Percentiles rank a stretch among this genome's conserved stretches.
These are phyloP conservation scores for Arabis hirsuta DNA, from an alignment of 345 rosid species.

Conservation along the genomic window DNA sequence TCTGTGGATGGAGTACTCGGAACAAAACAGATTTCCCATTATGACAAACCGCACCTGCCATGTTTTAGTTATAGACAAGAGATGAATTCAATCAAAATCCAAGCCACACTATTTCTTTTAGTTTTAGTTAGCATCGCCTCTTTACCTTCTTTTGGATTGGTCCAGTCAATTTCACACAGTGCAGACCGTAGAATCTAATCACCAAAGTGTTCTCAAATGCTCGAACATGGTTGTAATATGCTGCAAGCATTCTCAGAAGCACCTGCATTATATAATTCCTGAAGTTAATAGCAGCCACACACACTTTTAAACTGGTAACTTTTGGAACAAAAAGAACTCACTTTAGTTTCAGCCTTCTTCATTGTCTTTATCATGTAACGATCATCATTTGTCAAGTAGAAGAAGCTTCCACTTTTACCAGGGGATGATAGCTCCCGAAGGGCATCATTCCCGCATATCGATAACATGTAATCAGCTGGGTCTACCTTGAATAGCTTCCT, in stretches of 20 bases:
- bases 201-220: constrained; percentile 84
- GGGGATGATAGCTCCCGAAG: constrained; percentile 95
- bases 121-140: not conserved
- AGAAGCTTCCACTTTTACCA: constrained; percentile 98
- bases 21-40: constrained; percentile 91
- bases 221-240: constrained; percentile 84
- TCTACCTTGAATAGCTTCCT: constrained; percentile 93
- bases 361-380: constrained; percentile 95
- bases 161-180: constrained; percentile 85
- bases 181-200: constrained; percentile 80
- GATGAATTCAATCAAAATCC: constrained; percentile 20
- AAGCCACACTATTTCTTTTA: not conserved
- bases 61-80: not conserved
- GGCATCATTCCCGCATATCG: constrained; percentile 93
- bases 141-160: constrained; percentile 82
- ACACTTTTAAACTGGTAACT: not conserved
- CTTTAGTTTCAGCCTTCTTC: constrained; percentile 89
- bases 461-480: constrained; percentile 94
- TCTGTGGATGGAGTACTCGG: constrained; percentile 77
- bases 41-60: constrained; percentile 84
- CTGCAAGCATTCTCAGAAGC: constrained; percentile 91
- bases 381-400: constrained; percentile 86
- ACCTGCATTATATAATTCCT: constrained; percentile 51
- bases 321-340: constrained; percentile 32
- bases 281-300: constrained; percentile 28